Base-by-base conservation (phyloP, 306 rosid genomes). In the Quercus mongolica region DNA sequence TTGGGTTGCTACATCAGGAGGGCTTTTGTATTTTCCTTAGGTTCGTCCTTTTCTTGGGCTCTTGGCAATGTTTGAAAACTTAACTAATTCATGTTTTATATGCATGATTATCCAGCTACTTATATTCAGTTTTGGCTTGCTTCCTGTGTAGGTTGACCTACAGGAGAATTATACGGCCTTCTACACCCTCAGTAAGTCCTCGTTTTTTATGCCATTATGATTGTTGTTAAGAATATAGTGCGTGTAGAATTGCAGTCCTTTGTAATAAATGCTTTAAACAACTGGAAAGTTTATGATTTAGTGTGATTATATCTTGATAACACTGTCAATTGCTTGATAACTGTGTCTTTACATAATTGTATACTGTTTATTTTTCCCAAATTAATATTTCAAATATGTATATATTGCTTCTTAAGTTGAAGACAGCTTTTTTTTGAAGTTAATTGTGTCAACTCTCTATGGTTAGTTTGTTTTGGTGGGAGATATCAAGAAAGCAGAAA, bases 121-220 rank as follows among this genome's bases (percentile, higher is more conserved):
- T 70, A 17, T 58, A 8, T 33, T 84, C 6, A 17, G 54, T 77
- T 74, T 13, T 69, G 6, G 56, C 84, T 84, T 85, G 72, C 74
- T 80, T 54, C 82, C 19, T 56, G 4, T 75, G 88, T 72, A 88
- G 97, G 89, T 88, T 78, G 73, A 67, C 80, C 46, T 49, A 73
- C 79, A 55, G 76, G 49, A 49, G 54, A 68, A 78, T 81, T 63
- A 84, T 68, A 61, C 61, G 65, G 76, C 70, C 21, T 30, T 62
- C 77, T 23, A 74, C 75, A 78, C 77, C 88, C 87, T 70, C 80
- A 92, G 98, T 94, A 89, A 94, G 98, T 88, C 79, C 51, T 4
- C 0, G 21, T 33, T 67, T 35, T 67, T n/a, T 31, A 4, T 67
- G 52, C 5, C 38, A 46, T 11, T 15, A 64, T 67, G 51, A 31